These are phyloP conservation scores for Cystobasidium tubakii DNA, from an alignment of 768 basidiomycete species.

Conservation along the genomic window DNA sequence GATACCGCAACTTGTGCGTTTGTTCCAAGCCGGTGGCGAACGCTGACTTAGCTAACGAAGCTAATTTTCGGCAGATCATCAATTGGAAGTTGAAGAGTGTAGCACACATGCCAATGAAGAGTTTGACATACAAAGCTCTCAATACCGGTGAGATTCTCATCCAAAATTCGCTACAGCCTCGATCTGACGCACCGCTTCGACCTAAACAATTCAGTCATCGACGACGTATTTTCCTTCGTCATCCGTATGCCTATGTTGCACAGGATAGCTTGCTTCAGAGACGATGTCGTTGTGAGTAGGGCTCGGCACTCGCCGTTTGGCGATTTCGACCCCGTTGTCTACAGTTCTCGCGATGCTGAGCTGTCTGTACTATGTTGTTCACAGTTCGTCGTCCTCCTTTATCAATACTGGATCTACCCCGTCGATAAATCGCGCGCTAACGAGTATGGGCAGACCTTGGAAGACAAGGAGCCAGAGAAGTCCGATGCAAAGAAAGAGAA, in stretches of 20 bases:
- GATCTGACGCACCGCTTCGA: too few species aligned
- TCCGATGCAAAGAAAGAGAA: conserved; percentile 24
- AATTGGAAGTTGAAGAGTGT: conserved; percentile 97
- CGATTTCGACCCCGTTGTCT: not conserved
- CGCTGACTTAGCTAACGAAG: not conserved
- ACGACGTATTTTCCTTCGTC: conserved; percentile 38
- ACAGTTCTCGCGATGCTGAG: not conserved
- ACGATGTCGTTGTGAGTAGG: conserved; percentile 50
- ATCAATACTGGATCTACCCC: conserved; percentile 91
- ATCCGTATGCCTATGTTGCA: conserved; percentile 96
- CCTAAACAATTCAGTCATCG: too few species aligned
- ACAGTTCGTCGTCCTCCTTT: conserved; percentile 29
- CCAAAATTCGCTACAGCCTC: too few species aligned
- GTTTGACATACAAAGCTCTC: conserved; percentile 91
- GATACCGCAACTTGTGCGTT: conserved; percentile 25
- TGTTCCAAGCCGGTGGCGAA: not conserved
- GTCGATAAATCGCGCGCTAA: conserved; percentile 90
- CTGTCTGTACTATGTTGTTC: not conserved
- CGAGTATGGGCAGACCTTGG: conserved; percentile 79
- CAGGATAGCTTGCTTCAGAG: conserved; percentile 60
- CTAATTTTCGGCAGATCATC: conserved; percentile 59
- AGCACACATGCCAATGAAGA: conserved; percentile 97
- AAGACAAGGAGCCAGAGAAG: conserved; percentile 36
- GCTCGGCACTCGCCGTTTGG: not conserved
- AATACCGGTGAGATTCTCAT: conserved; percentile 47